Evolutionary conservation across 345 rosid species (phyloP), one percentile per base, ranked within the genome.

Genomic region (Anacardium occidentale): DNA sequence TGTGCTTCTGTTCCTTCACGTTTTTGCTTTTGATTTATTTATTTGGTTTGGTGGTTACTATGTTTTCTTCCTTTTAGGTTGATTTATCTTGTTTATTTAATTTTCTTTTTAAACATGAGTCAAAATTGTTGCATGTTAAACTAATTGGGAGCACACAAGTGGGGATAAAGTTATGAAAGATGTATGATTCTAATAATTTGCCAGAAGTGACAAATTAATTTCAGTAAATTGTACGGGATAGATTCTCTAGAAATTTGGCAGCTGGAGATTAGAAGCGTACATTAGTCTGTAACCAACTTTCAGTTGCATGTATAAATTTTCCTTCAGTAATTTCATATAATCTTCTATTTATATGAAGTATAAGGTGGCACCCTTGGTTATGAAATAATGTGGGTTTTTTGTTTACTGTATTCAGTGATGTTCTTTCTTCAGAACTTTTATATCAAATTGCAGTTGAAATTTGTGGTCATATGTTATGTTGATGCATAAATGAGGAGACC

Each of bases 1-100:
- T 34, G 82, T 57, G 12, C 65, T 57, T 21, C 45, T 11, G 52
- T 21, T 21, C 52, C 58, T 22, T 50, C 59, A 42, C 47, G 60
- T 11, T 77, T 25, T 62, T 20, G 1, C 44, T 32, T 66, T 24
- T 15, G 1, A 22, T 7, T 5, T 37, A 47, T 4, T 2, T 55
- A 45, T 13, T 37, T 62, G 50, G 44, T 42, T 64, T 48, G 37
- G 55, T 25, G 14, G 34, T 11, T 60, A 53, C 6, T 34, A 12
- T 18, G 10, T 50, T 20, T 64, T 50, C 44, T 68, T 29, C 64
- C 29, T 9, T 14, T 45, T 12, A 7, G 37, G 15, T 48, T 58
- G 34, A 13, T 13, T 45, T 55, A 21, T 25, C 63, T 51, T 51
- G 62, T 17, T 29, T 45, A 14, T 51, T 59, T 15, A 8, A 12